phyloP scores from a whole-genome alignment of 345 rosid species.

The Rhizophora apiculata region DNA sequence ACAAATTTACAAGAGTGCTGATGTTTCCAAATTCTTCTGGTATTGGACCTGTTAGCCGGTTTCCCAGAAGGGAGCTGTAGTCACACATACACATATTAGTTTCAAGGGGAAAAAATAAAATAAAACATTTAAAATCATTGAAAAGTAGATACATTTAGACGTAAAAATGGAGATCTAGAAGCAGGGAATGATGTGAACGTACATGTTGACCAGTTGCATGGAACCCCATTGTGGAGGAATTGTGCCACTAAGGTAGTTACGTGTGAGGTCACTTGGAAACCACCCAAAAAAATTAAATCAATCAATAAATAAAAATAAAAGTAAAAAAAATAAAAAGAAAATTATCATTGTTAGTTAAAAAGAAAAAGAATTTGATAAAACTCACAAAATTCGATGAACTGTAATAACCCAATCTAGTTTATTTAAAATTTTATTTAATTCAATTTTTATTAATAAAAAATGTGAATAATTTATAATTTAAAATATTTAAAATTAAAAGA shows the following conservation, averaged over 20 bases:
- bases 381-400: too few relatives aligned
- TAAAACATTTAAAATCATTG: not conserved
- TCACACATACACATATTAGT: not conserved
- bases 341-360: too few relatives aligned
- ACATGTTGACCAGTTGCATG: conserved; percentile 35
- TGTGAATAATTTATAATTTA: too few relatives aligned
- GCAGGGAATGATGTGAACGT: not conserved
- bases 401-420: too few relatives aligned
- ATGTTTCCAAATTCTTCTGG: conserved; percentile 52
- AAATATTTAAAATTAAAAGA: too few relatives aligned
- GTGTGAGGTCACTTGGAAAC: conserved; percentile 40
- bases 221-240: conserved; percentile 51
- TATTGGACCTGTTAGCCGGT: conserved; percentile 45
- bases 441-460: too few relatives aligned
- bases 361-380: too few relatives aligned
- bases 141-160: too few relatives aligned
- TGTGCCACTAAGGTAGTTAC: conserved; percentile 52
- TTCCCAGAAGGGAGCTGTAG: conserved; percentile 45
- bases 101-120: not conserved
- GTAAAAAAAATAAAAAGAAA: not conserved
- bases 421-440: too few relatives aligned
- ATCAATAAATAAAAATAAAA: too few relatives aligned
- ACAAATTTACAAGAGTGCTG: conserved; percentile 39
- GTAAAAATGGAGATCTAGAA: too few relatives aligned
- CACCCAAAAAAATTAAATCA: not conserved